A percentile compares a stretch with the other conserved stretches of the same genome.
These are phyloP conservation scores for Leccinum boreale DNA, from an alignment of 768 basidiomycete genomes.

Conservation along the genomic window DNA sequence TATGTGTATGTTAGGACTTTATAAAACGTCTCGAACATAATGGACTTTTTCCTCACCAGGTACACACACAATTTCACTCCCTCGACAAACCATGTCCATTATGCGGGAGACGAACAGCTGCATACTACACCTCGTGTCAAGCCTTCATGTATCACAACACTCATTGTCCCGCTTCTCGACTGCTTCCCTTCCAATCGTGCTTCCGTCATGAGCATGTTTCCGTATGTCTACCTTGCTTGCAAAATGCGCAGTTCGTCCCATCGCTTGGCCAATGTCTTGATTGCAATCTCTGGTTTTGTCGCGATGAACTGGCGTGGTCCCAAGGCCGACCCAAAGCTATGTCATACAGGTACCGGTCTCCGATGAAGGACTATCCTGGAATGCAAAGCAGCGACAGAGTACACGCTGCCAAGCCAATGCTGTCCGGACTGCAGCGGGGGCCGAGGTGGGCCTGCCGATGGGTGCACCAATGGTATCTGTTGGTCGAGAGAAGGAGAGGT, in stretches of 20 bases:
- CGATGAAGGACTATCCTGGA: too few species aligned
- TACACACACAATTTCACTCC: background rate
- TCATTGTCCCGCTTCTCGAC: constrained; percentile 14
- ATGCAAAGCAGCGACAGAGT: too few species aligned
- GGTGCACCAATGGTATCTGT: constrained; percentile 9
- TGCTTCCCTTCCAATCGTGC: constrained; percentile 18
- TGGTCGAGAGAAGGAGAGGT: constrained; percentile 14
- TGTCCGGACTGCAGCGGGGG: constrained; percentile 7
- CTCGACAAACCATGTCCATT: constrained; percentile 10
- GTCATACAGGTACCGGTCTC: too few species aligned
- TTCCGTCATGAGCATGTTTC: constrained; percentile 5
- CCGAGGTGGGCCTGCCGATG: background rate
- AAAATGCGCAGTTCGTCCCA: too few species aligned
- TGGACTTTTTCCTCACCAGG: background rate
- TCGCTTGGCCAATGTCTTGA: too few species aligned
- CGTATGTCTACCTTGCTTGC: background rate
- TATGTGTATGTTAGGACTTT: constrained; percentile 8
- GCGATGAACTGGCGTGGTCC: too few species aligned
- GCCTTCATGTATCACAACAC: constrained; percentile 15
- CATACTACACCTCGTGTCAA: constrained; percentile 14
- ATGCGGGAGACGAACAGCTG: constrained; percentile 4
- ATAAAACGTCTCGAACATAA: constrained; percentile 10
- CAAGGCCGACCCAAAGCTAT: too few species aligned
- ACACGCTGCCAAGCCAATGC: background rate
- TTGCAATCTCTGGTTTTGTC: too few species aligned